These are phyloP conservation scores for Aegilops speltoides DNA, from an alignment of 176 grass and related monocot species.

Conservation along the genomic window DNA sequence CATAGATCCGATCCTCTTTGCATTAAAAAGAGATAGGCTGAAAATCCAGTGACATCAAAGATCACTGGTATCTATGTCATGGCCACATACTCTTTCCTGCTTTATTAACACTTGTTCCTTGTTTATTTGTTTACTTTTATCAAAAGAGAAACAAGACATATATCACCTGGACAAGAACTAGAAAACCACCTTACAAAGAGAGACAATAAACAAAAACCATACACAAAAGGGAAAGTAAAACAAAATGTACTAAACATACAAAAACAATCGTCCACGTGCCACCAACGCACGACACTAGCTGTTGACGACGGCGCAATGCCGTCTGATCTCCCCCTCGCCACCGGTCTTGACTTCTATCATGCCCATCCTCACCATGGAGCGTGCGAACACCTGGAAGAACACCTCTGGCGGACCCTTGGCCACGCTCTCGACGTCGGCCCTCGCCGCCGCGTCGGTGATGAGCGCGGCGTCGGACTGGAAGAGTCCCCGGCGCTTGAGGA, in stretches of 20 bases:
- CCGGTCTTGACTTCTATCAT: conserved; percentile 67
- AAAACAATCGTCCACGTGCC: background rate
- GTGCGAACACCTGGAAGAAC: conserved; percentile 66
- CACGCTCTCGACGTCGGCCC: conserved; percentile 37
- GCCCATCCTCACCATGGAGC: conserved; percentile 71
- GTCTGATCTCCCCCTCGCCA: conserved; percentile 68
- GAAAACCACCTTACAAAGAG: background rate
- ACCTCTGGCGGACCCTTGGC: conserved; percentile 19
- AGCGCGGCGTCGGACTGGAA: conserved; percentile 83
- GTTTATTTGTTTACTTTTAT: background rate
- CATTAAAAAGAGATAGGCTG: background rate
- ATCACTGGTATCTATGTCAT: background rate
- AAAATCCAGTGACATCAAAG: background rate
- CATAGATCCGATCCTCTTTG: no score
- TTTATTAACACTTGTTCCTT: background rate
- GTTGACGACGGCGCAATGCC: conserved; percentile 60
- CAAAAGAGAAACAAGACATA: background rate
- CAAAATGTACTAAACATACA: background rate
- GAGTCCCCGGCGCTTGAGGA: conserved; percentile 71
- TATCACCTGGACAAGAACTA: background rate
- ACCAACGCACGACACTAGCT: background rate
- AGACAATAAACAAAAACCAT: background rate
- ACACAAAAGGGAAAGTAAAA: background rate
- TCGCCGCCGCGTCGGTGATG: conserved; percentile 39
- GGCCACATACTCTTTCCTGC: background rate